Conservation (phyloP, 1,139 yeast species). For the Saccharomyces hybrid region DNA sequence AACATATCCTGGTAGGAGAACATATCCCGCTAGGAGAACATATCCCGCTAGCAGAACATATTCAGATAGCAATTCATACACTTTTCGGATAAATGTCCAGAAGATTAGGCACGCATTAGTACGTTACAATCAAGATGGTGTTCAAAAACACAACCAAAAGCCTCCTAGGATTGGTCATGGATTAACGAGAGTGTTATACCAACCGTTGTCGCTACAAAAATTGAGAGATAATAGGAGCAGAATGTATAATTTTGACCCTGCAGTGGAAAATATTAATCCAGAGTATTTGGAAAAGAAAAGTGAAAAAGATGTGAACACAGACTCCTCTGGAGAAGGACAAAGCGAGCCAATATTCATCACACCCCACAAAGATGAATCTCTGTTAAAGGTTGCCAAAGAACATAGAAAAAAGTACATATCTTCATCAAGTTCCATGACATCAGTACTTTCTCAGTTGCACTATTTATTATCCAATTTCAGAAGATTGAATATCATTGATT, state of each 20-base stretch:
- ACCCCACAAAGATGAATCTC: slow-evolving; percentile 54
- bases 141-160: slow-evolving; percentile 4
- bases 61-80: background rate
- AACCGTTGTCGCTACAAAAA: slow-evolving; percentile 72
- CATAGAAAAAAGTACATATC: slow-evolving; percentile 49
- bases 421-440: slow-evolving; percentile 86
- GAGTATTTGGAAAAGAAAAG: slow-evolving; percentile 11
- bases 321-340: background rate
- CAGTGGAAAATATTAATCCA: slow-evolving; percentile 45
- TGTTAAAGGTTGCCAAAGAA: slow-evolving; percentile 43
- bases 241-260: slow-evolving; percentile 61
- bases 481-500: slow-evolving; percentile 37
- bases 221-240: slow-evolving; percentile 70
- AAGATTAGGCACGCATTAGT: background rate
- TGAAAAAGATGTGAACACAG: background rate
- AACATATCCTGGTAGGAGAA: background rate
- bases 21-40: background rate
- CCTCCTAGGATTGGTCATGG: slow-evolving; percentile 52
- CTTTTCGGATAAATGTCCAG: background rate
- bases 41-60: background rate
- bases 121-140: slow-evolving; percentile 1
- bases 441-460: slow-evolving; percentile 67
- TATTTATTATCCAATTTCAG: slow-evolving; percentile 55
- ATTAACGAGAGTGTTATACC: slow-evolving; percentile 61
- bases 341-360: slow-evolving; percentile 45